Percentiles rank a stretch among this genome's conserved stretches.
These are phyloP conservation scores for Lentinula sp. DNA, from an alignment of 768 basidiomycete genomes.

Conservation along the genomic window DNA sequence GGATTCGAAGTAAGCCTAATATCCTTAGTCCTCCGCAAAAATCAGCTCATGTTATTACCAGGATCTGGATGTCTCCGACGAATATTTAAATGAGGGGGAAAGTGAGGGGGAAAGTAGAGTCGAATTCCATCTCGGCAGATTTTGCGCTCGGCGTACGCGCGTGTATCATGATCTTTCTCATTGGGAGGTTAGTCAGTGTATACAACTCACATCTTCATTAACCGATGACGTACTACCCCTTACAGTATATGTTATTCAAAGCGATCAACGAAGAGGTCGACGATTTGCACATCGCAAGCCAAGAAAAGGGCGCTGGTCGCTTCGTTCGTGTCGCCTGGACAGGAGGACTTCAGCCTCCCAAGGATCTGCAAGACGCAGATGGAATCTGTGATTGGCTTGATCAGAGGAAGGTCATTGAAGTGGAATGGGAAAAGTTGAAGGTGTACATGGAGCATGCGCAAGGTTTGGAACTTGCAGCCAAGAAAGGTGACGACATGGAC, in stretches of 20 bases:
- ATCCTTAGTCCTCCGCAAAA: no score
- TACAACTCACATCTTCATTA: constrained; percentile 10
- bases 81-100: constrained; percentile 2
- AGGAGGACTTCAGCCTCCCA: constrained; percentile 52
- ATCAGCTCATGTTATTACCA: not conserved
- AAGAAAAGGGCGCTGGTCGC: constrained; percentile 23
- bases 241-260: constrained; percentile 61
- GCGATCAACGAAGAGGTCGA: constrained; percentile 53
- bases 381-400: constrained; percentile 81
- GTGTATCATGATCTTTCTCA: constrained; percentile 72
- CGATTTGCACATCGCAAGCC: constrained; percentile 32
- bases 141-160: constrained; percentile 63
- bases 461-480: constrained; percentile 47
- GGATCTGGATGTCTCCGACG: constrained; percentile 14
- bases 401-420: constrained; percentile 55
- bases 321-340: constrained; percentile 58
- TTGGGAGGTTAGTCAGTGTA: constrained; percentile 62
- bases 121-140: constrained; percentile 68
- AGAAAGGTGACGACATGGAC: constrained; percentile 35
- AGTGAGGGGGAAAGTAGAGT: constrained; percentile 11
- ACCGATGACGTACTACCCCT: not conserved
- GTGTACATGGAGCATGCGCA: constrained; percentile 71
- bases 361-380: constrained; percentile 68
- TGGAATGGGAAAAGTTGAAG: constrained; percentile 66
- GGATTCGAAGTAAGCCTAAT: constrained; percentile 52